Percentiles rank a stretch among this genome's conserved stretches.
These are phyloP conservation scores for Talaromyces sp. DNA, from an alignment of 2,329 filamentous ascomycete genomes.

Conservation along the genomic window DNA sequence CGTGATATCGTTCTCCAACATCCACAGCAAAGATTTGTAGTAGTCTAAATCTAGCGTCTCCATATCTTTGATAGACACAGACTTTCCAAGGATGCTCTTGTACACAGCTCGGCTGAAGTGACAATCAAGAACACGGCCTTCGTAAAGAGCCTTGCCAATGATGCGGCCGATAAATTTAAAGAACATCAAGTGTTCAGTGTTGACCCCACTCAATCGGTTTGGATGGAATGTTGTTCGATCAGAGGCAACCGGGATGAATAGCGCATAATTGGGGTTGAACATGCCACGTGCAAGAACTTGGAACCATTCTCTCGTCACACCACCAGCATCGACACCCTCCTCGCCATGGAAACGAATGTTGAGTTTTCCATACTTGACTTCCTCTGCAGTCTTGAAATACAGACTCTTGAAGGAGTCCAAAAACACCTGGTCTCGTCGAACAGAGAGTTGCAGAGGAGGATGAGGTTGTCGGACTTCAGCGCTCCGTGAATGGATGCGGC, in stretches of 20 bases:
- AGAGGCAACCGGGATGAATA: constrained; percentile 94
- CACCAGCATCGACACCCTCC: constrained; percentile 95
- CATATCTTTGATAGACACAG: constrained; percentile 98
- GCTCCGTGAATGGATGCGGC: constrained; percentile 76
- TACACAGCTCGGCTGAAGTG: constrained; percentile 99
- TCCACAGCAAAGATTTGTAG: constrained; percentile 98
- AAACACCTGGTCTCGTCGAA: constrained; percentile 94
- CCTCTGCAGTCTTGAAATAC: constrained; percentile 92
- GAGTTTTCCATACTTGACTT: constrained; percentile 98
- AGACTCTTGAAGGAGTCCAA: constrained; percentile 97
- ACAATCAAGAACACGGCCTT: constrained; percentile 91
- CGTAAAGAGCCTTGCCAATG: constrained; percentile 96
- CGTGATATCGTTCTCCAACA: constrained; percentile 97
- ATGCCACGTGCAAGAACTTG: constrained; percentile 95
- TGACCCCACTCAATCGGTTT: constrained; percentile 89
- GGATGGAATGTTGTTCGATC: constrained; percentile 98
- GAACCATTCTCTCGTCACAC: constrained; percentile 98
- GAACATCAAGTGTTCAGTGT: constrained; percentile 92
- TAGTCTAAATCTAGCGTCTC: constrained; percentile 97
- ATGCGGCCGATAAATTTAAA: constrained; percentile 99
- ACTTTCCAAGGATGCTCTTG: constrained; percentile 92
- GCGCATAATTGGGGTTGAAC: constrained; percentile 96
- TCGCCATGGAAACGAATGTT: constrained; percentile 97
- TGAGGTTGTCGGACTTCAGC: constrained; percentile 69
- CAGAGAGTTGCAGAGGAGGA: constrained; percentile 76